Evolutionary conservation across 1,284 basidiomycete genomes (phyloP).

Genomic region (Leucoagaricus sp.): DNA sequence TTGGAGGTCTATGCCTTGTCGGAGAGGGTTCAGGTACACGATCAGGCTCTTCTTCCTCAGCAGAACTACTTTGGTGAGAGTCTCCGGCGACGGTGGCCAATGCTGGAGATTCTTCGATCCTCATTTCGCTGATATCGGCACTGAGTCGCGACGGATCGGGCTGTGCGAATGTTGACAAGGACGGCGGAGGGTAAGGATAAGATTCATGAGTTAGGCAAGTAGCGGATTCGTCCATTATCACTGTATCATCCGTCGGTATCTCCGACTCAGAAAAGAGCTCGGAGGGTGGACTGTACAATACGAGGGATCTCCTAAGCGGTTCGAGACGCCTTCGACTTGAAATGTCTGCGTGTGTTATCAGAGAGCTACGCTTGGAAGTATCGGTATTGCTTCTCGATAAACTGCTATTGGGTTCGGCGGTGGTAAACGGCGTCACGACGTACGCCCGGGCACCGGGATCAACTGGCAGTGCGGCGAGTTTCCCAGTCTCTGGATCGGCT

Average conservation of each 20-base stretch:
- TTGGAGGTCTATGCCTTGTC: not conserved
- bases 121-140: conserved; percentile 3
- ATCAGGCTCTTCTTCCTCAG: not conserved
- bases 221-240: no score
- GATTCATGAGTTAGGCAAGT: no score
- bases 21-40: not conserved
- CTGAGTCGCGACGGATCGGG: not conserved
- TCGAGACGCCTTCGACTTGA: not conserved
- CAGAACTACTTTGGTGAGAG: not conserved
- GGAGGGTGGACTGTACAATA: no score
- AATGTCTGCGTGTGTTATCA: not conserved
- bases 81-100: not conserved
- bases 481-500: not conserved
- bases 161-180: not conserved
- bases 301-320: not conserved
- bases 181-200: not conserved
- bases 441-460: not conserved
- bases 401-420: not conserved
- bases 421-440: not conserved
- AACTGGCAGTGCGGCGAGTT: not conserved
- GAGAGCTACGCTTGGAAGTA: not conserved
- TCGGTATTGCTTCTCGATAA: not conserved
- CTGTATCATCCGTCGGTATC: no score
- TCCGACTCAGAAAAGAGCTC: no score
- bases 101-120: not conserved